A percentile compares a stretch with the other conserved stretches of the same genome.
Conservation (phyloP, 192 early-diverging fungal genomes). For the Podila verticillata region DNA sequence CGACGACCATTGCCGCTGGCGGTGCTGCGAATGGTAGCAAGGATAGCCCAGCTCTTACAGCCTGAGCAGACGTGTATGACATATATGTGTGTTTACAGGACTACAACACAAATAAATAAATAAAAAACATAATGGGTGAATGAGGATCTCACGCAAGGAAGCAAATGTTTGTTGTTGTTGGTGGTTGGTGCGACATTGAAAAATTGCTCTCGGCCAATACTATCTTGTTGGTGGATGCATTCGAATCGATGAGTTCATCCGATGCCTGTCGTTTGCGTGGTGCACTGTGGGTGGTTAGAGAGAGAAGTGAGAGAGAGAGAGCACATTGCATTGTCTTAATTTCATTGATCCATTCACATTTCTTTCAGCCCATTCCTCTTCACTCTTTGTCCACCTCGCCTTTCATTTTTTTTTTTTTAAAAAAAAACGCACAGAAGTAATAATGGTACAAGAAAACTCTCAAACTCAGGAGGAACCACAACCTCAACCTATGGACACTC, state of each 20-base stretch:
- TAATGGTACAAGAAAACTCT: neutral
- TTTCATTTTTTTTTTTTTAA: neutral
- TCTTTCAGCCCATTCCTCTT: neutral
- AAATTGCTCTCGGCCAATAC: slow-evolving; percentile 1
- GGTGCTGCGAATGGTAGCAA: neutral
- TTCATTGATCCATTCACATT: neutral
- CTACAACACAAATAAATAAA: no score
- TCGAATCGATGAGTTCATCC: neutral
- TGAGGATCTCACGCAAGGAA: no score
- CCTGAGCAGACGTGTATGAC: no score
- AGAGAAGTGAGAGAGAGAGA: no score
- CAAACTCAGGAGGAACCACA: neutral
- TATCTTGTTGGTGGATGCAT: no score
- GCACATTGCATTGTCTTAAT: no score
- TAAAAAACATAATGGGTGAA: no score
- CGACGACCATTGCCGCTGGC: neutral
- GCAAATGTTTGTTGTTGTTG: no score
- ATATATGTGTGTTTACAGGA: no score
- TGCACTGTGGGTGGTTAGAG: no score
- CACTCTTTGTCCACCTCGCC: neutral
- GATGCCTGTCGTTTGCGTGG: neutral
- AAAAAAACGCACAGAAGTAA: no score
- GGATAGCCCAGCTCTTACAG: neutral
- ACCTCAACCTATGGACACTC: neutral
- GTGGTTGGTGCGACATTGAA: neutral